Base-by-base conservation (phyloP, 1,139 yeast species). In the Yamadazyma conglobata region DNA sequence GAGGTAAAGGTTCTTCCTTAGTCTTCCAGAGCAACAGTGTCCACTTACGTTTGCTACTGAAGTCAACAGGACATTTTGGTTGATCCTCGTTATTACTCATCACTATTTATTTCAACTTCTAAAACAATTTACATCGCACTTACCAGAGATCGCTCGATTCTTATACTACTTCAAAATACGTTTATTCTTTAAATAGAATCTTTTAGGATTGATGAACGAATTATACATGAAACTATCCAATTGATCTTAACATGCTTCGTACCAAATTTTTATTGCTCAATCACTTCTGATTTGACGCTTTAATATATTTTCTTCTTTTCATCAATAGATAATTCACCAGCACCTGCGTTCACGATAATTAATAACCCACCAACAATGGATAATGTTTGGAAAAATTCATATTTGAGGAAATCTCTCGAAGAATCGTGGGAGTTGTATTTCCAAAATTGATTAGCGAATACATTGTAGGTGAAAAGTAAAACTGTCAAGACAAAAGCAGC, bases 341-440 rank as follows among this genome's bases (percentile, higher is more conserved):
- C 97, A 43, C 98, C 98, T 6, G 96, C 87, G 60, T 85, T 87
- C 43, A 87, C 96, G 43, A 93, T 85, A 48, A 91, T 68, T 42
- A 91, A 64, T 44, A 91, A 74, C 2, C 97, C 98, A 33, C 98
- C 98, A 36, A 91, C 91, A 56, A 91, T 91, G 38, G 95, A 83
- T 52, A 91, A 71, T 25, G 95, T 87, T 64, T 91, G 98, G 73
- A 86, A 91, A 58, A 86, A 87, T 57, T 88, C 97, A 58, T 89
- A 91, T 56, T 87, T 85, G 56, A 88, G 67, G 59, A 81, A 86
- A 61, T 91, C 98, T 52, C 96, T 79, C 59, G 82, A 77, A 19
- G 93, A 78, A 50, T 83, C 87, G 40, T 71, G 73, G 31, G 77
- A 57, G 28, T 74, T 72, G 54, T 77, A 80, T 35, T 76, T 66